phyloP scores from a whole-genome alignment of 2,329 filamentous ascomycete species.

The Aureobasidium sp. region DNA sequence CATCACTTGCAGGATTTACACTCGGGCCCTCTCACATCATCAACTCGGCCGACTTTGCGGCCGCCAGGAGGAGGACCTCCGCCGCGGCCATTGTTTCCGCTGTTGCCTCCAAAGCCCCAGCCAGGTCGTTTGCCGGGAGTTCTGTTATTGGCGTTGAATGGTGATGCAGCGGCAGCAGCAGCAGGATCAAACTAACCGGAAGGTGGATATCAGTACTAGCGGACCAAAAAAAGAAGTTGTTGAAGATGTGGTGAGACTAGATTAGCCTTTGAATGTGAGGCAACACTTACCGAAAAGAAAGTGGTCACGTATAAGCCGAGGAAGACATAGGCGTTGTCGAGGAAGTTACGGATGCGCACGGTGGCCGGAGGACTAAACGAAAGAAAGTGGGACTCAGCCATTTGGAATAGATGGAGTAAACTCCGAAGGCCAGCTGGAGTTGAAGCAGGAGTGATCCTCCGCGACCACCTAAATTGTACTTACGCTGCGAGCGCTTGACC shows the following conservation, averaged over 20 bases:
- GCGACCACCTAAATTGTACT: not conserved
- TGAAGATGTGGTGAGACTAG: not conserved
- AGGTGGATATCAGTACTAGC: not conserved
- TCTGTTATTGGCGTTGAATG: conserved; percentile 37
- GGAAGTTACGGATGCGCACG: conserved; percentile 35
- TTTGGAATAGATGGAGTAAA: not conserved
- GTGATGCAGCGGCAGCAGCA: conserved; percentile 37
- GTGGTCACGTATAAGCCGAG: conserved; percentile 43
- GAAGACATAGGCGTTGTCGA: conserved; percentile 39
- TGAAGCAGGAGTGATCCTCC: not conserved
- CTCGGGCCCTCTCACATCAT: conserved; percentile 21
- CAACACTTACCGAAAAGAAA: conserved; percentile 38
- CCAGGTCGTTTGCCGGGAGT: conserved; percentile 4
- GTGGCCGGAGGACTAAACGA: conserved; percentile 36
- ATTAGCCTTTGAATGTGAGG: not conserved
- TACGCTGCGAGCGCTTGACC: conserved; percentile 15
- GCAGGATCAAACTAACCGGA: conserved; percentile 39
- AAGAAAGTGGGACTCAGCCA: not conserved
- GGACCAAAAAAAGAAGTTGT: not conserved
- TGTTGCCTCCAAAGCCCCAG: conserved; percentile 16
- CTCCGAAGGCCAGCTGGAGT: not conserved
- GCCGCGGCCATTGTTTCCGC: conserved; percentile 26
- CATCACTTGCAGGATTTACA: conserved; percentile 13
- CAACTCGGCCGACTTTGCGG: conserved; percentile 46
- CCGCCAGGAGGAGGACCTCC: conserved; percentile 34